These are phyloP conservation scores for Chalciporus piperatoides DNA, from an alignment of 1,284 basidiomycete genomes.

Conservation along the genomic window DNA sequence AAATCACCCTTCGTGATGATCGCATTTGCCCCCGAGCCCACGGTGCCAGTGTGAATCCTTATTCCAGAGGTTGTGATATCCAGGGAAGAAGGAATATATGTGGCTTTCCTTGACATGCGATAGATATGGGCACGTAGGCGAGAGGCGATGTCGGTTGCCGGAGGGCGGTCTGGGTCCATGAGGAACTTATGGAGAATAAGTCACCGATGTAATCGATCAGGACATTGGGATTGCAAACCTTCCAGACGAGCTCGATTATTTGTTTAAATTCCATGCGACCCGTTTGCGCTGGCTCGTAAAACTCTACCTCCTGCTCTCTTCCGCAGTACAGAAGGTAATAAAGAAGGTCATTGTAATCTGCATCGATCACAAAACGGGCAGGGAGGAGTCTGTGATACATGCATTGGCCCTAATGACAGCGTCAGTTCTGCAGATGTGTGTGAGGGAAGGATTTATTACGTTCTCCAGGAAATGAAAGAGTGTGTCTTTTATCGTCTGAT, in stretches of 20 bases:
- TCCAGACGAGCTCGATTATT: slow-evolving; percentile 26
- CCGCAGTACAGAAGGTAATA: slow-evolving; percentile 24
- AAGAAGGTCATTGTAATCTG: slow-evolving; percentile 21
- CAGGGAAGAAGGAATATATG: slow-evolving; percentile 21
- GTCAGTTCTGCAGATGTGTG: neutral
- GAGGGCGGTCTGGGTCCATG: neutral
- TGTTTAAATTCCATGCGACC: slow-evolving; percentile 11
- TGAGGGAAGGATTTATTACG: slow-evolving; percentile 8
- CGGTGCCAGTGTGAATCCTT: neutral
- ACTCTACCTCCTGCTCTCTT: slow-evolving; percentile 7
- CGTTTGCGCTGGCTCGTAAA: slow-evolving; percentile 15
- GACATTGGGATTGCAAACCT: slow-evolving; percentile 13
- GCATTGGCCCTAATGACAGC: slow-evolving; percentile 14
- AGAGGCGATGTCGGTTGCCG: neutral
- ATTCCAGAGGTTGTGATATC: slow-evolving; percentile 8
- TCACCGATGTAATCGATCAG: neutral
- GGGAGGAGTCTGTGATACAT: slow-evolving; percentile 9
- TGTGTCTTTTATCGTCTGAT: slow-evolving; percentile 14
- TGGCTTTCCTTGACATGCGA: slow-evolving; percentile 31
- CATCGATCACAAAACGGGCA: slow-evolving; percentile 2
- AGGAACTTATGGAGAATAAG: slow-evolving; percentile 16
- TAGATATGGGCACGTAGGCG: slow-evolving; percentile 24
- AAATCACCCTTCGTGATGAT: too few species aligned
- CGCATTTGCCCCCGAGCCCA: too few species aligned
- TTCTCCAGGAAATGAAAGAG: slow-evolving; percentile 10